Evolutionary conservation across 805 yeast species (phyloP).

Genomic region (Starmerella apicola): DNA sequence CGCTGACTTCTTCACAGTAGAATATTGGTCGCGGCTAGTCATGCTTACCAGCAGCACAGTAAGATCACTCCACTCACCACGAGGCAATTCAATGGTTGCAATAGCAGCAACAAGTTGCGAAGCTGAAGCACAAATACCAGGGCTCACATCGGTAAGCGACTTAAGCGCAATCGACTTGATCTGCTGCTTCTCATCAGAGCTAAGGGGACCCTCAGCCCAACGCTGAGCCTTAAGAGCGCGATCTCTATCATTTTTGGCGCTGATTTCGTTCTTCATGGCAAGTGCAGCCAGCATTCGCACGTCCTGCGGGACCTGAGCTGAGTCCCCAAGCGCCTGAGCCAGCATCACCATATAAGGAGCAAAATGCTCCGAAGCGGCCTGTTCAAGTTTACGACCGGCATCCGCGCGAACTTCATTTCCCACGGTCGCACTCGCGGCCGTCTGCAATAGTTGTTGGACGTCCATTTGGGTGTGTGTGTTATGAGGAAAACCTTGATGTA

Average conservation of each 20-base stretch:
- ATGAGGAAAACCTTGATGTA: neutral
- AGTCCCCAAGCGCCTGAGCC: conserved; percentile 59
- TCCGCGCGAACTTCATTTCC: conserved; percentile 13
- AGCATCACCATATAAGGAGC: conserved; percentile 56
- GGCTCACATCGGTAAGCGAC: conserved; percentile 53
- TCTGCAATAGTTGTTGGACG: conserved; percentile 17
- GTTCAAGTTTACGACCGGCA: conserved; percentile 39
- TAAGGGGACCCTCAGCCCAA: conserved; percentile 41
- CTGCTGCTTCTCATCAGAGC: conserved; percentile 38
- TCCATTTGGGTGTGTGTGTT: conserved; percentile 8
- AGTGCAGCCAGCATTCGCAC: conserved; percentile 87
- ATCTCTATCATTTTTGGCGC: conserved; percentile 61
- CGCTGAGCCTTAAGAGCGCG: conserved; percentile 50
- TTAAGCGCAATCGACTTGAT: conserved; percentile 52
- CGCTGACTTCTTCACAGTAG: conserved; percentile 73
- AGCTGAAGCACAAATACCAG: conserved; percentile 72
- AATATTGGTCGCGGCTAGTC: conserved; percentile 68
- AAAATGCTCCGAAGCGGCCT: conserved; percentile 63
- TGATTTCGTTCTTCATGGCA: conserved; percentile 73
- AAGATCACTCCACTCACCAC: conserved; percentile 77
- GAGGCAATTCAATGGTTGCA: conserved; percentile 89
- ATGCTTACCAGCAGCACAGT: conserved; percentile 74
- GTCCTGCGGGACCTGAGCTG: conserved; percentile 41
- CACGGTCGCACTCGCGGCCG: conserved; percentile 20
- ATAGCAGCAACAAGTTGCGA: conserved; percentile 94